These are phyloP conservation scores for Coemansia sp. DNA, from an alignment of 192 early-diverging fungal genomes.

Conservation along the genomic window DNA sequence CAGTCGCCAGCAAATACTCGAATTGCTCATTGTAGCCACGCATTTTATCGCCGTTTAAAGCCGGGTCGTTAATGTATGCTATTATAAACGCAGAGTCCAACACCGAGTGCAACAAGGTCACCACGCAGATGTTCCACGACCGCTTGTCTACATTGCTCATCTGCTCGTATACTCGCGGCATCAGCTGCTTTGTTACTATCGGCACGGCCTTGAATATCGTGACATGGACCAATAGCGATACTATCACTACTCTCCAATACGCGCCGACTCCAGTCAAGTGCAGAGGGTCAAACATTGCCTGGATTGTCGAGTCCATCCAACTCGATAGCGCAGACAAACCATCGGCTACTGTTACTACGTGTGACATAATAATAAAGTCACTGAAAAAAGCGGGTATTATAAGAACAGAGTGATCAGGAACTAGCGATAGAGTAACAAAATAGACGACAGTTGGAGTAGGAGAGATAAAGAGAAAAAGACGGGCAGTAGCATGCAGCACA, in stretches of 20 bases:
- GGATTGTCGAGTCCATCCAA: conserved; percentile 13
- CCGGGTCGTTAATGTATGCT: conserved; percentile 15
- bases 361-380: not conserved
- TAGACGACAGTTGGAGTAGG: not conserved
- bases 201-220: conserved; percentile 7
- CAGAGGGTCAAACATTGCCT: conserved; percentile 41
- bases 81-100: conserved; percentile 33
- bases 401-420: not conserved
- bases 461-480: not conserved
- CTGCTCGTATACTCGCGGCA: conserved; percentile 24
- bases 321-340: not conserved
- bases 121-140: conserved; percentile 18
- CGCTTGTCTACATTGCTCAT: conserved; percentile 21
- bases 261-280: conserved; percentile 29
- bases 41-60: conserved; percentile 35
- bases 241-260: conserved; percentile 30
- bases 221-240: conserved; percentile 15
- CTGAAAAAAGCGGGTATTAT: not conserved
- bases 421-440: not conserved
- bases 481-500: not conserved
- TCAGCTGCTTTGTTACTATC: conserved; percentile 3
- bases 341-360: not conserved
- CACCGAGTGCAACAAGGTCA: conserved; percentile 17
- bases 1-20: conserved; percentile 32
- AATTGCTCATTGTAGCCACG: conserved; percentile 29